Conservation (phyloP, 1,139 yeast species). For the Yamadazyma dushanensis region DNA sequence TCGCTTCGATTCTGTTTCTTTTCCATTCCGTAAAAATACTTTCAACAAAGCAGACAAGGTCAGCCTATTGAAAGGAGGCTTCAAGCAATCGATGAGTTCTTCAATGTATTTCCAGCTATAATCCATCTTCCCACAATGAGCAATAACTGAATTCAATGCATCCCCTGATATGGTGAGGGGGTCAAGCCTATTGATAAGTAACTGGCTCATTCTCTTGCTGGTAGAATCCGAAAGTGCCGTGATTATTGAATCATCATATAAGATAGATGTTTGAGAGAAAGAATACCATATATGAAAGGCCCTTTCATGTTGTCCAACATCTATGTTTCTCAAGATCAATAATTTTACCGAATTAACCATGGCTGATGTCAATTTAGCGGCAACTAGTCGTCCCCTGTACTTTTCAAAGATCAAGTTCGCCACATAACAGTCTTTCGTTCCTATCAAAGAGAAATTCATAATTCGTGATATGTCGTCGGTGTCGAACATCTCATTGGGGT, state of each 20-base stretch:
- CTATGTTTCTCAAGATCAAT: constrained; percentile 15
- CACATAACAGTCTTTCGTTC: constrained; percentile 13
- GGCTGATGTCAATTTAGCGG: background rate
- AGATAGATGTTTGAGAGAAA: background rate
- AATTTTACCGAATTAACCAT: constrained; percentile 5
- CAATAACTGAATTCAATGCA: background rate
- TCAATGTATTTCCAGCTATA: background rate
- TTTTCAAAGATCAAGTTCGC: constrained; percentile 18
- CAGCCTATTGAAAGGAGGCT: constrained; percentile 1
- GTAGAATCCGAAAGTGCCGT: too few relatives aligned
- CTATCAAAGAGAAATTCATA: background rate
- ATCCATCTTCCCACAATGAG: background rate
- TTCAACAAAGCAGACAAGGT: constrained; percentile 35
- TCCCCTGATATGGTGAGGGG: background rate
- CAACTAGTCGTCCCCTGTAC: constrained; percentile 4
- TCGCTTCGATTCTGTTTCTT: constrained; percentile 30
- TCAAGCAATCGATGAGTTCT: background rate
- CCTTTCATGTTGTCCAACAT: constrained; percentile 9
- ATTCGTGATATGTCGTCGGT: background rate
- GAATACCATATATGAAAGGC: constrained; percentile 14
- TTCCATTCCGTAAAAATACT: constrained; percentile 28
- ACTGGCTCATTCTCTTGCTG: too few relatives aligned
- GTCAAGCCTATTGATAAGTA: background rate
- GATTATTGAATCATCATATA: background rate
- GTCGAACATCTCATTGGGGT: background rate